These are phyloP conservation scores for Kondoa malvinella DNA, from an alignment of 768 basidiomycete species.

Conservation along the genomic window DNA sequence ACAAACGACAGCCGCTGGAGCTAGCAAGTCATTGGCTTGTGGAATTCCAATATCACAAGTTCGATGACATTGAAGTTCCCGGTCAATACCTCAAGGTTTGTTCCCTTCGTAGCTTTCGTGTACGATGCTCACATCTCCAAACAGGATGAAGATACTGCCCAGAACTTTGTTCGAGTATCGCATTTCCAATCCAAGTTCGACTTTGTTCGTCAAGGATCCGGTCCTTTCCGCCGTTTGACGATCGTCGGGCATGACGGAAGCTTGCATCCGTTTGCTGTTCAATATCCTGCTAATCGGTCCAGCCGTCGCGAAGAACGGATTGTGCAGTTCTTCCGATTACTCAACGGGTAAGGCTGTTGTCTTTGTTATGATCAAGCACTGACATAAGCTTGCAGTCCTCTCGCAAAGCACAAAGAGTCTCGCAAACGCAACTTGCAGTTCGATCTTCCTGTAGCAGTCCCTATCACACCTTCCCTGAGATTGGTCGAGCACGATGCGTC, in stretches of 20 bases:
- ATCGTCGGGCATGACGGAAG: slow-evolving; percentile 82
- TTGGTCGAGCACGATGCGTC: slow-evolving; percentile 82
- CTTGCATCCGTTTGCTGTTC: slow-evolving; percentile 74
- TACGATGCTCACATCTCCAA: neutral
- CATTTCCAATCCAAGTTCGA: slow-evolving; percentile 84
- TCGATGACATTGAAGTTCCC: slow-evolving; percentile 95
- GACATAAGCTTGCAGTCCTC: slow-evolving; percentile 40
- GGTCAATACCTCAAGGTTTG: slow-evolving; percentile 90
- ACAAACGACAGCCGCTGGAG: slow-evolving; percentile 68
- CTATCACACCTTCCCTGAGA: slow-evolving; percentile 58
- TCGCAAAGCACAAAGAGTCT: slow-evolving; percentile 75
- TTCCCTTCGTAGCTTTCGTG: neutral
- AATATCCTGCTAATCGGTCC: slow-evolving; percentile 66
- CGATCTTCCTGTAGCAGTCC: slow-evolving; percentile 73
- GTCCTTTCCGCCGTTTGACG: slow-evolving; percentile 74
- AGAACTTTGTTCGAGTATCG: slow-evolving; percentile 72
- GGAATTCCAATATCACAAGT: slow-evolving; percentile 93
- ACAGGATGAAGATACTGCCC: slow-evolving; percentile 86
- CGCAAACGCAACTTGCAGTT: slow-evolving; percentile 80
- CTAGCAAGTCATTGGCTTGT: slow-evolving; percentile 77
- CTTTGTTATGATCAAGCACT: slow-evolving; percentile 10
- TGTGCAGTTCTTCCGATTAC: slow-evolving; percentile 79
- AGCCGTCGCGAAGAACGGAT: slow-evolving; percentile 82
- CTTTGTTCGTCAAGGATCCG: slow-evolving; percentile 66
- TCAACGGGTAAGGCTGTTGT: slow-evolving; percentile 57